These are phyloP conservation scores for Camelina sativa DNA, from an alignment of 345 rosid species.

Conservation along the genomic window DNA sequence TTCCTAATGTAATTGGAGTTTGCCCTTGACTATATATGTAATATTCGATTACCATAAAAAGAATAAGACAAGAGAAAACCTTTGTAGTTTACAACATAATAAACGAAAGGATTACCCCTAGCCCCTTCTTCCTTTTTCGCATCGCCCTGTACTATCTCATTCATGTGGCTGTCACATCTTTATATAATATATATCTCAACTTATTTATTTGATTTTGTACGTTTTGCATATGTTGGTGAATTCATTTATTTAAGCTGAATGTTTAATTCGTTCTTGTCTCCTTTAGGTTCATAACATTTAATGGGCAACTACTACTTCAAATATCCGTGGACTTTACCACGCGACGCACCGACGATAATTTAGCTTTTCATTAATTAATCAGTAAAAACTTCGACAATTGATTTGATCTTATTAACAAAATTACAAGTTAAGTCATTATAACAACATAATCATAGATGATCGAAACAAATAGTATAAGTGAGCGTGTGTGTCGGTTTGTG, in stretches of 20 bases:
- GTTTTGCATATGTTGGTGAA: constrained; percentile 34
- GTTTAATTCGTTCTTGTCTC: constrained; percentile 15
- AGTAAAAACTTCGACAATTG: background rate
- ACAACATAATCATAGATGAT: background rate
- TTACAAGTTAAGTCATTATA: too few species aligned
- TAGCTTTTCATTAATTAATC: background rate
- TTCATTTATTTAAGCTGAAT: constrained; percentile 34
- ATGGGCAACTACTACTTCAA: constrained; percentile 19
- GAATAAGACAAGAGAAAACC: too few species aligned
- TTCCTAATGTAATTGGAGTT: too few species aligned
- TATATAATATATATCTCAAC: background rate
- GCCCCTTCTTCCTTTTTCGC: background rate
- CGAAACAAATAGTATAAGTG: background rate
- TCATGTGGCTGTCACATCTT: constrained; percentile 7
- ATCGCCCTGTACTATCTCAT: background rate
- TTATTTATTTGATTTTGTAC: constrained; percentile 1
- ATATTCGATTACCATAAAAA: too few species aligned
- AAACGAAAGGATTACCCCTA: background rate
- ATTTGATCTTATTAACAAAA: background rate
- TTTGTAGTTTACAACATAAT: too few species aligned
- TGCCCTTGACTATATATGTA: too few species aligned
- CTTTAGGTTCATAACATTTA: constrained; percentile 30
- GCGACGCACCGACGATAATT: constrained; percentile 29
- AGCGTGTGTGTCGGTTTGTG: background rate
- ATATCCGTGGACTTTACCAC: constrained; percentile 29